A percentile compares a stretch with the other conserved stretches of the same genome.
phyloP scores from a whole-genome alignment of 2,329 filamentous ascomycete genomes.

The Ciborinia camelliae region DNA sequence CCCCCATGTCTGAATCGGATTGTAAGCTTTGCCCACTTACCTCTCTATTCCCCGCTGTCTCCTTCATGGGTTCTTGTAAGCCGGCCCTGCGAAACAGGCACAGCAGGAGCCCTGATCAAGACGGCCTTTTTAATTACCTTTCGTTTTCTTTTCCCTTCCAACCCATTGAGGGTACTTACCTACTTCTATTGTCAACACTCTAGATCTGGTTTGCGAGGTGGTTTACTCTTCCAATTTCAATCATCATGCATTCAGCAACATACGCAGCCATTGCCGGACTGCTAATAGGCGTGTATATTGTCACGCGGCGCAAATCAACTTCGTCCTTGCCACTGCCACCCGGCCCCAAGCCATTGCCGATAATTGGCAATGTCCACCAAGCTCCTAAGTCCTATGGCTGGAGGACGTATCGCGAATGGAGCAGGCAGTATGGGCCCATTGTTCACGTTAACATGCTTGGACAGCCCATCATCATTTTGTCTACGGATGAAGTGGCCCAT shows the following conservation, averaged over 20 bases:
- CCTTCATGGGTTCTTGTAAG: neutral
- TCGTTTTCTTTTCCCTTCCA: neutral
- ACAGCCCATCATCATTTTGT: constrained; percentile 6
- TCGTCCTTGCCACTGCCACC: constrained; percentile 8
- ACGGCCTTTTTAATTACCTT: neutral
- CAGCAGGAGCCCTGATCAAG: neutral
- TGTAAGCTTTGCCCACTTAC: neutral
- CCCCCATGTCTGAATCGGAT: neutral
- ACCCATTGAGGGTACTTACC: neutral
- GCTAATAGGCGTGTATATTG: constrained; percentile 1
- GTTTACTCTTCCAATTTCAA: neutral
- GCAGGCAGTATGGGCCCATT: constrained; percentile 7
- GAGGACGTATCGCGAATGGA: constrained; percentile 10
- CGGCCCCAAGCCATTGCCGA: constrained; percentile 8
- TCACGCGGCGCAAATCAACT: constrained; percentile 7
- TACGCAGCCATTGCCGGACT: neutral
- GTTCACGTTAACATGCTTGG: constrained; percentile 13
- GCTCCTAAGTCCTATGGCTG: constrained; percentile 3
- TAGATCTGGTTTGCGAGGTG: neutral
- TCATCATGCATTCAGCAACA: constrained; percentile 1
- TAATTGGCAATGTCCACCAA: constrained; percentile 10
- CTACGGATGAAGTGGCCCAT: constrained; percentile 2
- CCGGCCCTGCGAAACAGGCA: neutral
- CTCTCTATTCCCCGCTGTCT: neutral
- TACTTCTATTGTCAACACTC: neutral